These are phyloP conservation scores for Fusarium sambucinum DNA, from an alignment of 2,329 filamentous ascomycete genomes.

Conservation along the genomic window DNA sequence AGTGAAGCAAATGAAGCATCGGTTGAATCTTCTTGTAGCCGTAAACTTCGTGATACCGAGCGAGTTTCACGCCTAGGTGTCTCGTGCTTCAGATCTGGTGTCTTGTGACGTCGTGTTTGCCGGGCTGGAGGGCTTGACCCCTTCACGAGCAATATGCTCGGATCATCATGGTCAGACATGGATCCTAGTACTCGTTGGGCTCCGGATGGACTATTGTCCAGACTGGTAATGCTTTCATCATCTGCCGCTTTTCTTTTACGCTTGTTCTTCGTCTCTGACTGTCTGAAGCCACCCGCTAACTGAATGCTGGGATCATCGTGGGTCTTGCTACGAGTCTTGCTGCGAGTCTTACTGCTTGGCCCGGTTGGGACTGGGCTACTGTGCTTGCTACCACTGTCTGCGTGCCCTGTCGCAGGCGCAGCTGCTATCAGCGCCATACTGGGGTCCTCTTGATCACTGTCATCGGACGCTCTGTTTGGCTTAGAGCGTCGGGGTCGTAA, in stretches of 20 bases:
- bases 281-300: constrained; percentile 37
- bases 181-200: constrained; percentile 49
- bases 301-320: constrained; percentile 45
- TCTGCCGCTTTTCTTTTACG: constrained; percentile 34
- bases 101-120: constrained; percentile 40
- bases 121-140: constrained; percentile 39
- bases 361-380: constrained; percentile 30
- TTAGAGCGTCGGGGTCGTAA: constrained; percentile 49
- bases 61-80: constrained; percentile 45
- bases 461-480: constrained; percentile 42
- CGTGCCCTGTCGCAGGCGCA: constrained; percentile 24
- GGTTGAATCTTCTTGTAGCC: constrained; percentile 39
- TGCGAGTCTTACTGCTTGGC: constrained; percentile 43
- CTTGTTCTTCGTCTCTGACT: constrained; percentile 38
- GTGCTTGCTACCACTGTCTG: constrained; percentile 29
- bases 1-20: constrained; percentile 38
- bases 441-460: constrained; percentile 46
- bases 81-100: constrained; percentile 41
- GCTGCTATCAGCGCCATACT: constrained; percentile 49
- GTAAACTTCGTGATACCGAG: constrained; percentile 39
- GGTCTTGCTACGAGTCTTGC: constrained; percentile 48
- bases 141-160: constrained; percentile 46
- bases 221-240: constrained; percentile 29
- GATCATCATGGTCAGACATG: constrained; percentile 41
- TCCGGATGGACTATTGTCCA: constrained; percentile 38